Evolutionary conservation across 495 filamentous ascomycete genomes (phyloP), one percentile per base, ranked within the genome.

Genomic region (Usnea hakonensis): DNA sequence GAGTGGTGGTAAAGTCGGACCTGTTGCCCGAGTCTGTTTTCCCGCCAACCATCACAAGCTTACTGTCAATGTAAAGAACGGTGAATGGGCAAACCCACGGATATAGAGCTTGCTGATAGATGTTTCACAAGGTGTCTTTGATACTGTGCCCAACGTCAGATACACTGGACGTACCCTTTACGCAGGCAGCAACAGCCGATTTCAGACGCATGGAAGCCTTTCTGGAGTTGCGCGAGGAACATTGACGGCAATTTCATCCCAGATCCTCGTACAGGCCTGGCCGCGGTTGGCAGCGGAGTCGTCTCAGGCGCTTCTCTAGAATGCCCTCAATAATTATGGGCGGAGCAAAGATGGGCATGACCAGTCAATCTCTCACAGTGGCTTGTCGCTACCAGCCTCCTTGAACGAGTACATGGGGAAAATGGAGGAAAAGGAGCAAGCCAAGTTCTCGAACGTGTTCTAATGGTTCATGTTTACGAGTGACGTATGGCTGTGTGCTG

Each of bases 1-100:
- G 72, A 76, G 3, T 82, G 79, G 79, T 82, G 79, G 79, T 79
- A 66, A 68, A 13, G 13, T 8, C 2, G 23, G 19, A 55, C n/a
- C 38, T 9, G 19, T 13, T 23, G 23, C 28, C 9, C 26, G 33
- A 33, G 35, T 23, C 41, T 4, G 14, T 30, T 28, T 32, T 3
- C 48, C 16, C 16, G 16, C 16, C 14, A 32, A 32, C 1, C 5
- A 30, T 5, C 13, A 32, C 48, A 52, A 32, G 19, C 19, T 4
- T 30, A 7, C 46, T 19, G 30, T 32, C n/a, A n/a, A n/a, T 32
- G 16, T 2, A 32, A 30, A 19, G 16, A 9, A 32, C 19, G 6
- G 14, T 32, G n/a, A 32, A 52, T 13, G 9, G 2, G 16, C 16
- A 32, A 30, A 50, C 2, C 23, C 46, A 50, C 46, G 19, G 19